These are phyloP conservation scores for Rhododendron ovatum DNA, from an alignment of 148 eudicot species.

Conservation along the genomic window DNA sequence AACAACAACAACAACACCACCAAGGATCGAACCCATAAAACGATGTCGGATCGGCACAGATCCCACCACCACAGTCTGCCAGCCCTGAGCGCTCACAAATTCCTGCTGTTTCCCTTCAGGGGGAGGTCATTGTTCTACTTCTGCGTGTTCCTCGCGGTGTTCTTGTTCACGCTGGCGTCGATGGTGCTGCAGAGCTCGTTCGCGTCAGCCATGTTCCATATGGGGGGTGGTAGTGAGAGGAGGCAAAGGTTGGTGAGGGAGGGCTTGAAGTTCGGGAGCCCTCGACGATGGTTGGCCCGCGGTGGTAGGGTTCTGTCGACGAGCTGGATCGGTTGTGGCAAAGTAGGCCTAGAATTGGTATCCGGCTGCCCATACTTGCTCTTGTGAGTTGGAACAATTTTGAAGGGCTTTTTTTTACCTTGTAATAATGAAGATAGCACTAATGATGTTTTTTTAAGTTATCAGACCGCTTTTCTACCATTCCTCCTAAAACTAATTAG, in stretches of 20 bases:
- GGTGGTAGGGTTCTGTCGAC: neutral
- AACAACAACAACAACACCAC: too few relatives aligned
- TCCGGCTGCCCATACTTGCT: conserved; percentile 66
- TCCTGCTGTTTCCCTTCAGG: conserved; percentile 15
- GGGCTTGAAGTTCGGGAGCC: conserved; percentile 53
- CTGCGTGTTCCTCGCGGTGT: conserved; percentile 49
- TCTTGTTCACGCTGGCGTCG: conserved; percentile 58
- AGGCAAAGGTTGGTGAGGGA: conserved; percentile 19
- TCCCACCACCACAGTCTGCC: conserved; percentile 29
- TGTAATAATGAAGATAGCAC: too few relatives aligned
- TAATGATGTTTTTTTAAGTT: too few relatives aligned
- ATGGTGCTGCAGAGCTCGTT: conserved; percentile 80
- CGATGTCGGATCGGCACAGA: conserved; percentile 33
- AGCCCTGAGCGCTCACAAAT: conserved; percentile 16
- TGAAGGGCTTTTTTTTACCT: too few relatives aligned
- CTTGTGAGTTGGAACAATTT: conserved; percentile 44
- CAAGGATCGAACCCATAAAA: conserved; percentile 20
- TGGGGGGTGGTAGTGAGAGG: conserved; percentile 22
- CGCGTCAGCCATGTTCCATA: conserved; percentile 36
- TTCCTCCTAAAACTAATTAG: too few relatives aligned
- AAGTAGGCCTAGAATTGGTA: conserved; percentile 37
- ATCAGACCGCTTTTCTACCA: too few relatives aligned
- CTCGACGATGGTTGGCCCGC: conserved; percentile 13
- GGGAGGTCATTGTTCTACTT: conserved; percentile 57
- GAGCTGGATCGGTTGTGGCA: conserved; percentile 46